Evolutionary conservation across 495 filamentous ascomycete species (phyloP).

Genomic region (Tuber aestivum): DNA sequence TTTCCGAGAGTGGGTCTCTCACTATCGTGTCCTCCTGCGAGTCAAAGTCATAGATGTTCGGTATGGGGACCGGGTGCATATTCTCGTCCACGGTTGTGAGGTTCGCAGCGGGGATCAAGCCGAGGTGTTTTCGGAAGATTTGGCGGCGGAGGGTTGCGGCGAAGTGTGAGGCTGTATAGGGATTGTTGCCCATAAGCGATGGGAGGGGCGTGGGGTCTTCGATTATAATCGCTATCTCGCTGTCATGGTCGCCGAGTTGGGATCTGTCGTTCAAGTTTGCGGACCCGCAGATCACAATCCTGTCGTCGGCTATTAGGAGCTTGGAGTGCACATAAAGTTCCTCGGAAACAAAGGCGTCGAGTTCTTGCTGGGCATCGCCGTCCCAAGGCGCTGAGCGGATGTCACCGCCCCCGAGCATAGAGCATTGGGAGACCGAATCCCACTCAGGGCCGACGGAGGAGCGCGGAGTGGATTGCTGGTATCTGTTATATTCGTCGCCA

Average conservation of each 20-base stretch:
- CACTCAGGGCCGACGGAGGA: conserved; percentile 50
- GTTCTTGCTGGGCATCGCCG: conserved; percentile 63
- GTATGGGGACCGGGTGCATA: conserved; percentile 66
- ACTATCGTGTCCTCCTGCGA: conserved; percentile 67
- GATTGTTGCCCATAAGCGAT: conserved; percentile 64
- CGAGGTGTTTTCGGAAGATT: conserved; percentile 86
- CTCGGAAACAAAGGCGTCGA: conserved; percentile 85
- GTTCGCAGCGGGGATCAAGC: conserved; percentile 68
- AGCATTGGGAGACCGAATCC: conserved; percentile 73
- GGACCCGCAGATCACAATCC: conserved; percentile 79
- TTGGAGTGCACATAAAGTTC: conserved; percentile 94
- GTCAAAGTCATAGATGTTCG: conserved; percentile 79
- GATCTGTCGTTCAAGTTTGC: conserved; percentile 94
- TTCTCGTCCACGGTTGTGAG: conserved; percentile 59
- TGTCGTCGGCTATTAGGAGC: conserved; percentile 87
- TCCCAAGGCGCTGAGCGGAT: conserved; percentile 77
- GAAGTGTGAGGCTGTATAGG: conserved; percentile 69
- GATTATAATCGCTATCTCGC: conserved; percentile 74
- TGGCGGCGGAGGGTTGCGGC: conserved; percentile 76
- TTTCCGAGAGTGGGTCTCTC: conserved; percentile 63
- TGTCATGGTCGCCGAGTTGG: conserved; percentile 74
- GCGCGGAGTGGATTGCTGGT: conserved; percentile 60
- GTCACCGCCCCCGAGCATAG: conserved; percentile 75
- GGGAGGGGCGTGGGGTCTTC: conserved; percentile 67
- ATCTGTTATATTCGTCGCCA: conserved; percentile 49